Evolutionary conservation across 1,139 yeast species (phyloP).

Genomic region (Sugiyamaella grinbergsii): DNA sequence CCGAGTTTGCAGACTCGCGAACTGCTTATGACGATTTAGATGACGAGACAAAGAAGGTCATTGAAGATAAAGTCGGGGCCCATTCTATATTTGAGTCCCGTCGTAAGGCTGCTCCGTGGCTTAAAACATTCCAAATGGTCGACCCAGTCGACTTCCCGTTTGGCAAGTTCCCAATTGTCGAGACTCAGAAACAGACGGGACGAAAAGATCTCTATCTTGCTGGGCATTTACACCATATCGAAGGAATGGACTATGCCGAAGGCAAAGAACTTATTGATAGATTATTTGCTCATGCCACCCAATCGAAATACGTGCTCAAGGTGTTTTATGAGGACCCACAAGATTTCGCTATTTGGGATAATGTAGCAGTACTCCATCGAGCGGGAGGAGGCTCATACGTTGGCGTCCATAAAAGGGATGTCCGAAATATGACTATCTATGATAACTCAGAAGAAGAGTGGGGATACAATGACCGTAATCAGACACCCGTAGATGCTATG

Average conservation of each 20-base stretch:
- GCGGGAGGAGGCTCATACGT: conserved; percentile 20
- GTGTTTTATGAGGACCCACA: conserved; percentile 16
- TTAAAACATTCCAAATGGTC: conserved; percentile 20
- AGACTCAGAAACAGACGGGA: conserved; percentile 18
- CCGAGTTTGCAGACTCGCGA: conserved; percentile 21
- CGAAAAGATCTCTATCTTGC: conserved; percentile 21
- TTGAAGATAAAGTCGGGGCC: conserved; percentile 15
- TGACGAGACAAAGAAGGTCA: conserved; percentile 17
- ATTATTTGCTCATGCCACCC: conserved; percentile 19
- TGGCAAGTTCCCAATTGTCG: conserved; percentile 18
- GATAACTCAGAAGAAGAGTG: conserved; percentile 21
- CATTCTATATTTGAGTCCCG: conserved; percentile 22
- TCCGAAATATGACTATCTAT: conserved; percentile 20
- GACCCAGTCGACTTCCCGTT: conserved; percentile 18
- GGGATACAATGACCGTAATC: conserved; percentile 20
- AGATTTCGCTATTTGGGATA: conserved; percentile 21
- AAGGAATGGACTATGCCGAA: conserved; percentile 20
- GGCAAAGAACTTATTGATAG: conserved; percentile 11
- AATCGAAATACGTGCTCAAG: conserved; percentile 16
- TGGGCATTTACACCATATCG: conserved; percentile 22
- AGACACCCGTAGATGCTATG: conserved; percentile 19
- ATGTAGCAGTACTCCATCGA: conserved; percentile 19
- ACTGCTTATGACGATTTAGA: conserved; percentile 22
- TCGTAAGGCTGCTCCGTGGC: conserved; percentile 20
- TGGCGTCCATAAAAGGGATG: conserved; percentile 17